phyloP scores from a whole-genome alignment of 805 yeast genomes.

The Ogataea dorogensis region DNA sequence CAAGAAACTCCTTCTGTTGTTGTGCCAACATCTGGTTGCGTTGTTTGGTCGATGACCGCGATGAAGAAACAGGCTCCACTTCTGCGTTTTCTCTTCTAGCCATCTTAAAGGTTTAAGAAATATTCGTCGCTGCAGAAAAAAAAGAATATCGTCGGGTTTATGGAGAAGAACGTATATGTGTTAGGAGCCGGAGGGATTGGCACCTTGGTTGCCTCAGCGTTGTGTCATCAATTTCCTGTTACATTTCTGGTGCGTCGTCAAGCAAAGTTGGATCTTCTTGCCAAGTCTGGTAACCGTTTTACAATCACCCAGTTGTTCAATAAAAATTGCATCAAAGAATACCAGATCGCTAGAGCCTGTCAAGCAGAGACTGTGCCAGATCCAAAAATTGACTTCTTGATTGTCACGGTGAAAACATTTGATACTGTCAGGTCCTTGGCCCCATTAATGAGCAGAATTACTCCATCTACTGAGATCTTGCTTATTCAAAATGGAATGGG shows the following conservation, averaged over 20 bases:
- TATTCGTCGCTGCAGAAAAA: background rate
- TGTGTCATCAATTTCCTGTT: slow-evolving; percentile 22
- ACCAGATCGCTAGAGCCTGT: slow-evolving; percentile 19
- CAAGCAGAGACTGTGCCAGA: slow-evolving; percentile 21
- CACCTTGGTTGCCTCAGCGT: slow-evolving; percentile 27
- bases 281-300: slow-evolving; percentile 18
- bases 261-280: slow-evolving; percentile 23
- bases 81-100: slow-evolving; percentile 22
- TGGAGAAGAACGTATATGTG: slow-evolving; percentile 20
- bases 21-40: slow-evolving; percentile 62
- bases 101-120: slow-evolving; percentile 7
- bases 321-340: slow-evolving; percentile 12
- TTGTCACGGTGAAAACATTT: slow-evolving; percentile 79
- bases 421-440: slow-evolving; percentile 64
- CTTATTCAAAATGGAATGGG: slow-evolving; percentile 91
- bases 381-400: slow-evolving; percentile 35
- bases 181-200: slow-evolving; percentile 39
- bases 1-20: slow-evolving; percentile 64
- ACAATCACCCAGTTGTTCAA: slow-evolving; percentile 28
- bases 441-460: slow-evolving; percentile 51
- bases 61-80: slow-evolving; percentile 22
- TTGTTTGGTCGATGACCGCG: slow-evolving; percentile 54
- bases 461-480: slow-evolving; percentile 52
- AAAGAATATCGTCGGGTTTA: too few species aligned
- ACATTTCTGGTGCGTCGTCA: slow-evolving; percentile 30